A percentile compares a stretch with the other conserved stretches of the same genome.
phyloP scores from a whole-genome alignment of 176 grass and related monocot species.

The Ananas comosus region DNA sequence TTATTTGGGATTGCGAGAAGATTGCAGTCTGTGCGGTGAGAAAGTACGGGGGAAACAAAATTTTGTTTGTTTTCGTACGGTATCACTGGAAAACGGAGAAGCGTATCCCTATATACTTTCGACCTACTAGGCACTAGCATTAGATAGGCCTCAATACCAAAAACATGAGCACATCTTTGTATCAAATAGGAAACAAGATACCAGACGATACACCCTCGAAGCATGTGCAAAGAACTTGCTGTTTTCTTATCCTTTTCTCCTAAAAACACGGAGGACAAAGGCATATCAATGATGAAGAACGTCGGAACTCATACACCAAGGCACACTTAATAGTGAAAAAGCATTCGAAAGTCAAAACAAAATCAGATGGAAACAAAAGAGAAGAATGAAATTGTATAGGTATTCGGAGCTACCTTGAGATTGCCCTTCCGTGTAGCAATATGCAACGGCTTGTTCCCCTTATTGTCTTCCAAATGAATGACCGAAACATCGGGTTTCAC shows the following conservation, averaged over 20 bases:
- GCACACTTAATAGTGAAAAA: neutral
- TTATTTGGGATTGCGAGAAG: too few species aligned
- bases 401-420: conserved; percentile 32
- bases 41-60: too few species aligned
- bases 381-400: neutral
- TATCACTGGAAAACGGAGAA: too few species aligned
- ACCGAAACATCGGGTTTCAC: conserved; percentile 65
- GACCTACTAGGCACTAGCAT: too few species aligned
- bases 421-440: conserved; percentile 88
- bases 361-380: neutral
- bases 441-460: conserved; percentile 80
- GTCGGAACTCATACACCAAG: neutral
- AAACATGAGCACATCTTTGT: too few species aligned
- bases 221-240: too few species aligned
- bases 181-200: too few species aligned
- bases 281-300: neutral
- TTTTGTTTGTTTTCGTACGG: too few species aligned
- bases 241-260: neutral
- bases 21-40: too few species aligned
- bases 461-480: conserved; percentile 71
- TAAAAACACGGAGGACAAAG: neutral
- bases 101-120: too few species aligned
- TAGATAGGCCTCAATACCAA: too few species aligned
- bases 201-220: too few species aligned
- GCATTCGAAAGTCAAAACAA: neutral